Percentiles rank a stretch among this genome's conserved stretches.
Conservation (phyloP, 164 flowering plant genomes). For the Nymphaea thermarum region DNA sequence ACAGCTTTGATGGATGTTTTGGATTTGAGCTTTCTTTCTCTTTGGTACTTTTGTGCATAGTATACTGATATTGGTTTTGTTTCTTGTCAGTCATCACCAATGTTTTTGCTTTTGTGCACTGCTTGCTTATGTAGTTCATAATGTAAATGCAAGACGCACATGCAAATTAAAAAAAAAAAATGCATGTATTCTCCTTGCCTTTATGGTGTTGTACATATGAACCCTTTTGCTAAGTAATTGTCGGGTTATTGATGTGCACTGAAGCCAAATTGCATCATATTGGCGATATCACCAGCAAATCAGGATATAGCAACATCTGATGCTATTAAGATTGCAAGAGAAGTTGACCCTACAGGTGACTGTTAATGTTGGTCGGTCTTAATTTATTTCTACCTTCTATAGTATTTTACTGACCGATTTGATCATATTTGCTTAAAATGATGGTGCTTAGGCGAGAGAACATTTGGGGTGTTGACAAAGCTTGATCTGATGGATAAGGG, state of each 20-base stretch:
- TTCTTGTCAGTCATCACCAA: too few species aligned
- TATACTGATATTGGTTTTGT: too few species aligned
- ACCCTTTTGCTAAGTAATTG: neutral
- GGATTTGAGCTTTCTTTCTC: too few species aligned
- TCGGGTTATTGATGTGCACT: neutral
- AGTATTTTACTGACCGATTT: too few species aligned
- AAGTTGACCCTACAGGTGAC: conserved; percentile 57
- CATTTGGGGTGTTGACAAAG: conserved; percentile 64
- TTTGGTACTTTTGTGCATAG: too few species aligned
- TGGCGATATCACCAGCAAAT: conserved; percentile 68
- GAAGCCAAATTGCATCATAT: conserved; percentile 55
- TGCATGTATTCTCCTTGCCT: neutral
- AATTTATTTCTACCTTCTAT: too few species aligned
- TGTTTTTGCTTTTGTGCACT: too few species aligned
- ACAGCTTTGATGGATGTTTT: too few species aligned
- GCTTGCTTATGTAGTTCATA: too few species aligned
- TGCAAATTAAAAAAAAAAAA: neutral
- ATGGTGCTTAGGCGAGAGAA: conserved; percentile 43
- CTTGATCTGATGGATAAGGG: conserved; percentile 76
- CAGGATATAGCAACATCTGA: conserved; percentile 71
- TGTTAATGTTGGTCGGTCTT: neutral
- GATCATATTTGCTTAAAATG: neutral
- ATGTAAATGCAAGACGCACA: neutral
- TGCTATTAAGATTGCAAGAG: conserved; percentile 65
- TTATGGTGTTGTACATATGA: neutral